phyloP scores from a whole-genome alignment of 1,284 basidiomycete species.

The Thelephora terrestris region DNA sequence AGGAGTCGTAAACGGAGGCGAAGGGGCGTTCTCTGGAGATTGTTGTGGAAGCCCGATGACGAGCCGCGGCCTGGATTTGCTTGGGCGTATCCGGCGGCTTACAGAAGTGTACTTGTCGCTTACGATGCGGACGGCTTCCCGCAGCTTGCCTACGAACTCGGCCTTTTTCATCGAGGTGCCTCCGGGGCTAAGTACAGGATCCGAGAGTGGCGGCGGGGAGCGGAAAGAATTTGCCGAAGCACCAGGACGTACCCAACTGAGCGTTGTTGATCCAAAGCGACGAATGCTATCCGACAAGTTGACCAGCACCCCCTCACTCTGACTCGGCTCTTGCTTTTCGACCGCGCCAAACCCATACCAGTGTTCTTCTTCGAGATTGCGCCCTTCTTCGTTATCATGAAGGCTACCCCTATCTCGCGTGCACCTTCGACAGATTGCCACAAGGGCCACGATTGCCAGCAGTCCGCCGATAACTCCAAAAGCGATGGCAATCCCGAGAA shows the following conservation, averaged over 20 bases:
- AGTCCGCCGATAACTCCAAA: constrained; percentile 56
- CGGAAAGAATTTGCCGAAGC: constrained; percentile 31
- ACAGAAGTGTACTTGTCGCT: constrained; percentile 46
- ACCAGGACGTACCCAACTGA: constrained; percentile 6
- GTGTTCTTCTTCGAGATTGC: constrained; percentile 44
- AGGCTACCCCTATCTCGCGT: constrained; percentile 48
- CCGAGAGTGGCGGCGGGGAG: constrained; percentile 11
- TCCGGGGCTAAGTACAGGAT: constrained; percentile 28
- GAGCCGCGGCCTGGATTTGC: constrained; percentile 13
- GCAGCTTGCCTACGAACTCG: constrained; percentile 52
- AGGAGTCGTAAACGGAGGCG: background rate
- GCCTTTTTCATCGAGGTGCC: constrained; percentile 46
- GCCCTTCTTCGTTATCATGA: constrained; percentile 45
- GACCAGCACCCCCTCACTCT: constrained; percentile 17
- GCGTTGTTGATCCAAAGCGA: background rate
- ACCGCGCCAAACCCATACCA: constrained; percentile 48
- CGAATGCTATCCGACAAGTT: background rate
- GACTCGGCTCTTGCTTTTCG: constrained; percentile 8
- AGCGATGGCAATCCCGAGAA: constrained; percentile 49
- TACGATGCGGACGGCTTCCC: constrained; percentile 51
- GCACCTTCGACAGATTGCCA: constrained; percentile 47
- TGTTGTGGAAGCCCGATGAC: constrained; percentile 20
- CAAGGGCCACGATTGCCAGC: constrained; percentile 38
- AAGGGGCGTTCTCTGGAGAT: constrained; percentile 5
- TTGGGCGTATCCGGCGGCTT: constrained; percentile 41